Evolutionary conservation across 2,329 filamentous ascomycete genomes (phyloP).

Genomic region (Paracamarosporium sp.): DNA sequence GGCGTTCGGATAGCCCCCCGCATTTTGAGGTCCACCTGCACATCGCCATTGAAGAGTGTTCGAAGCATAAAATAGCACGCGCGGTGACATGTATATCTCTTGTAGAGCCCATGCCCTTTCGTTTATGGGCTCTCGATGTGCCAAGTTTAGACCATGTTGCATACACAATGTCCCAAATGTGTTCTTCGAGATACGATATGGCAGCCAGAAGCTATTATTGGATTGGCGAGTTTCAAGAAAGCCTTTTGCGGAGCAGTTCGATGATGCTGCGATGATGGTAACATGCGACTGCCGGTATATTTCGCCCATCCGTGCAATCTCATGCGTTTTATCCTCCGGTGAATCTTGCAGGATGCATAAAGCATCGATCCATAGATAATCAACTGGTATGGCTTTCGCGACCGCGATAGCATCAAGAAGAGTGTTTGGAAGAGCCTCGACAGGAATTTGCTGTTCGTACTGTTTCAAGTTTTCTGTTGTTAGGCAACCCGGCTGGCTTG

Average conservation of each 20-base stretch:
- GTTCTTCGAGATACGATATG: neutral
- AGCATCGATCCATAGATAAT: conserved; percentile 22
- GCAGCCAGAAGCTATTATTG: neutral
- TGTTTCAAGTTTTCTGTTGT: neutral
- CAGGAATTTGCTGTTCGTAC: neutral
- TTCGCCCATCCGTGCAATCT: neutral
- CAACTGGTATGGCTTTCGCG: neutral
- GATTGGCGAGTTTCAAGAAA: neutral
- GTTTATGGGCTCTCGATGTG: neutral
- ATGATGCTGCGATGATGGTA: neutral
- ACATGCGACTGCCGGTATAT: neutral
- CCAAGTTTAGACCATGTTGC: too few species aligned
- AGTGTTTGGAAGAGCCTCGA: neutral
- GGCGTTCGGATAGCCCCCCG: neutral
- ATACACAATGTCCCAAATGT: neutral
- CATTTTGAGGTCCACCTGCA: neutral
- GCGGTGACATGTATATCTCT: neutral
- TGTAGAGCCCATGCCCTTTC: neutral
- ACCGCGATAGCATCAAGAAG: neutral
- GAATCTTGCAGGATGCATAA: conserved; percentile 8
- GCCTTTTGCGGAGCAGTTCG: neutral
- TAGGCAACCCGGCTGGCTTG: neutral
- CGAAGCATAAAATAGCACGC: neutral
- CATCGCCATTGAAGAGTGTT: neutral
- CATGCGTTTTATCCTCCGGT: neutral